Conservation (phyloP, 208 protist species). For the Porcisia hertigi region DNA sequence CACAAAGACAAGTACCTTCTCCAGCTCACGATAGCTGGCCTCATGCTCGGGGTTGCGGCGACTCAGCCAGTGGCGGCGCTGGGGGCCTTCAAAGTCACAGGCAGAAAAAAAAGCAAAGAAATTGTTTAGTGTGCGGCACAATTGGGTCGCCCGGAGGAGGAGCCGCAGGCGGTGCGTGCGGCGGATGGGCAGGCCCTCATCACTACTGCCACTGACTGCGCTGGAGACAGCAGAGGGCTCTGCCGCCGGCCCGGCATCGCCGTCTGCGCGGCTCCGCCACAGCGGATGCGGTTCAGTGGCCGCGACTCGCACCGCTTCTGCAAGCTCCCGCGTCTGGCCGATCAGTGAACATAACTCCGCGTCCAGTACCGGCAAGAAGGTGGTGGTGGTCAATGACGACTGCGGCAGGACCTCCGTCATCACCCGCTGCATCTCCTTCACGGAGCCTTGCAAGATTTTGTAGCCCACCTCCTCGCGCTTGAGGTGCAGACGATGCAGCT, state of each 20-base stretch:
- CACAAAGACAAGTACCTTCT: conserved; percentile 18
- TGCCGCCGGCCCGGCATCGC: neutral
- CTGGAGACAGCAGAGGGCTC: neutral
- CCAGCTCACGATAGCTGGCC: conserved; percentile 18
- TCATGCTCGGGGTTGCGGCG: conserved; percentile 23
- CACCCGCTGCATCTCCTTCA: conserved; percentile 30
- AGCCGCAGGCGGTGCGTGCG: conserved; percentile 4
- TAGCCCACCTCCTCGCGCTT: conserved; percentile 33
- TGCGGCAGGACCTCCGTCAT: conserved; percentile 30
- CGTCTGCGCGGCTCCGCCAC: neutral
- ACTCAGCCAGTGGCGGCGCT: conserved; percentile 17
- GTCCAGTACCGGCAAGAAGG: conserved; percentile 2
- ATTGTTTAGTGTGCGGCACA: conserved; percentile 37
- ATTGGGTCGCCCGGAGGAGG: conserved; percentile 16
- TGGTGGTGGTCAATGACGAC: neutral
- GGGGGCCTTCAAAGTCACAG: conserved; percentile 23
- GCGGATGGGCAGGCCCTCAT: too few relatives aligned
- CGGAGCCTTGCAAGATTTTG: conserved; percentile 26
- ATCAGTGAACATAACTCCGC: conserved; percentile 19
- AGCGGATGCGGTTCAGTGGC: conserved; percentile 13
- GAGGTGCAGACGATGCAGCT: conserved; percentile 31
- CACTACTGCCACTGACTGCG: too few relatives aligned
- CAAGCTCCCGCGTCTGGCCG: conserved; percentile 5
- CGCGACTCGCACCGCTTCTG: conserved; percentile 4
- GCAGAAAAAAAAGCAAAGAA: conserved; percentile 34